Evolutionary conservation across 768 basidiomycete species (phyloP).

Genomic region (Trametes coccinea): DNA sequence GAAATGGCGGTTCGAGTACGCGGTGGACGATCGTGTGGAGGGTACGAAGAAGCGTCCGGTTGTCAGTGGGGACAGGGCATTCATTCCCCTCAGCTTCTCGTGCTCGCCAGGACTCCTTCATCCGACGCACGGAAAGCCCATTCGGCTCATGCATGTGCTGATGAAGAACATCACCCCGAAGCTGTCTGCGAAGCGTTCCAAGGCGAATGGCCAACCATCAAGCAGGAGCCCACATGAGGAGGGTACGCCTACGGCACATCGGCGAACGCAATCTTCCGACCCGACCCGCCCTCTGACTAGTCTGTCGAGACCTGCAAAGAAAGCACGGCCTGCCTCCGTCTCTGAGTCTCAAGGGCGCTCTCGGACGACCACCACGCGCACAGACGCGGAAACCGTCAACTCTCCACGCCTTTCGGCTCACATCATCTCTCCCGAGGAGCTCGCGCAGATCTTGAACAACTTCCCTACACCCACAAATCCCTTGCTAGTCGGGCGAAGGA

Average conservation of each 20-base stretch:
- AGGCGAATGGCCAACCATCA: conserved; percentile 38
- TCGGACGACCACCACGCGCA: neutral
- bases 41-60: conserved; percentile 28
- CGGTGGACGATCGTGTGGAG: conserved; percentile 60
- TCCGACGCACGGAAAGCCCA: conserved; percentile 57
- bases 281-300: neutral
- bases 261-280: conserved; percentile 15
- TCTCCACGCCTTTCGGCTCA: conserved; percentile 1
- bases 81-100: conserved; percentile 73
- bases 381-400: neutral
- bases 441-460: conserved; percentile 11
- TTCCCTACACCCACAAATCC: neutral
- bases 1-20: conserved; percentile 79
- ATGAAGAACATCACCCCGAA: conserved; percentile 71
- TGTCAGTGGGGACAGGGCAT: conserved; percentile 58
- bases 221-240: no score
- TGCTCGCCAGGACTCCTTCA: conserved; percentile 71
- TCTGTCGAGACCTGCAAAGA: neutral
- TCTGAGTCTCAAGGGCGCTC: neutral
- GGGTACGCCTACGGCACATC: neutral
- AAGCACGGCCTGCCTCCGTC: conserved; percentile 7
- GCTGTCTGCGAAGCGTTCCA: conserved; percentile 48
- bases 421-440: conserved; percentile 17
- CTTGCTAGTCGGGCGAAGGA: neutral
- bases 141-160: conserved; percentile 68